Conservation (phyloP, 2,329 filamentous ascomycete genomes). For the Cladophialophora carrionii region DNA sequence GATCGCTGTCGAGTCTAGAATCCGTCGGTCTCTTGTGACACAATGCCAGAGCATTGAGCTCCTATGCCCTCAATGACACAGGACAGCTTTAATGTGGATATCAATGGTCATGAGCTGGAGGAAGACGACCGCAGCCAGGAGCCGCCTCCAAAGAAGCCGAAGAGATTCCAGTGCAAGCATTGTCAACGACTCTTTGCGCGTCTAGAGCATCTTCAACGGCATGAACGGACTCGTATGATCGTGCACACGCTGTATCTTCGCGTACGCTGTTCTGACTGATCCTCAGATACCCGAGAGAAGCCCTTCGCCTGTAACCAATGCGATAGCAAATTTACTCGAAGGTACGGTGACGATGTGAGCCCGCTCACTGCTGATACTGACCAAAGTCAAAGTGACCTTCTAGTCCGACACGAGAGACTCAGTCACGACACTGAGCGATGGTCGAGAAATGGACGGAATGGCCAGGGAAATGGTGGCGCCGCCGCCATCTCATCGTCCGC, state of each 20-base stretch:
- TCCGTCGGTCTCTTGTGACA: constrained; percentile 2
- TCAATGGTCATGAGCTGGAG: constrained; percentile 20
- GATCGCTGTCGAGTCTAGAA: constrained; percentile 6
- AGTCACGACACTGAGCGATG: constrained; percentile 42
- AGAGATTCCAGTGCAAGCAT: constrained; percentile 44
- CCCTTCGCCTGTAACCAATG: constrained; percentile 48
- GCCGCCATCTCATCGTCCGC: constrained; percentile 10
- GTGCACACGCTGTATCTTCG: neutral
- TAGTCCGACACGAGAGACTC: constrained; percentile 48
- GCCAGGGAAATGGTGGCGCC: constrained; percentile 38
- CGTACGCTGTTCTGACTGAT: neutral
- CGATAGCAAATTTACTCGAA: constrained; percentile 49
- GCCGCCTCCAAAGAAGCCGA: constrained; percentile 46
- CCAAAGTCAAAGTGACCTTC: constrained; percentile 44
- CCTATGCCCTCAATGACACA: constrained; percentile 23
- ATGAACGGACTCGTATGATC: constrained; percentile 45
- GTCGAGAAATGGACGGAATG: constrained; percentile 30
- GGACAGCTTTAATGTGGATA: constrained; percentile 17
- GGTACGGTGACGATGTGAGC: constrained; percentile 39
- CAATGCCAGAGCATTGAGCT: constrained; percentile 12
- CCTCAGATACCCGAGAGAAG: constrained; percentile 46
- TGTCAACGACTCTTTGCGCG: constrained; percentile 41
- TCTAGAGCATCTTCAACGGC: constrained; percentile 48
- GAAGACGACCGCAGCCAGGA: constrained; percentile 25
- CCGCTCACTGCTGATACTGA: constrained; percentile 30